phyloP scores from a whole-genome alignment of 805 yeast genomes.

The Starmerella riodocensis region DNA sequence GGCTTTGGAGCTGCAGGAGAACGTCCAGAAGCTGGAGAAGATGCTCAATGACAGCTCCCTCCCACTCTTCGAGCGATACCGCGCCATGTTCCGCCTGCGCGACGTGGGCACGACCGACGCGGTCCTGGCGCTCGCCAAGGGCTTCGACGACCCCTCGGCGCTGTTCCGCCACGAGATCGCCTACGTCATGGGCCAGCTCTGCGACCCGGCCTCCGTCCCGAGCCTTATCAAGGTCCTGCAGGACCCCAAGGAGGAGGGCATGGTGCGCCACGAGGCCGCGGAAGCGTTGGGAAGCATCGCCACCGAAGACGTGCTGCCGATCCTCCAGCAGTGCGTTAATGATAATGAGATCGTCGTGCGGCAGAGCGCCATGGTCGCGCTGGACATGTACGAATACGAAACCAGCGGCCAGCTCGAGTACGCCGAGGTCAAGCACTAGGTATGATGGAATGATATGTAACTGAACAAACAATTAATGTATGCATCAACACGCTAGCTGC shows the following conservation, averaged over 20 bases:
- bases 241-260: conserved; percentile 73
- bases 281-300: conserved; percentile 97
- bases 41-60: conserved; percentile 62
- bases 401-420: conserved; percentile 72
- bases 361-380: conserved; percentile 92
- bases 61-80: conserved; percentile 83
- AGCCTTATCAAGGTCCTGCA: conserved; percentile 69
- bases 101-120: conserved; percentile 92
- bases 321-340: conserved; percentile 60
- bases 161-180: conserved; percentile 96
- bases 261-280: conserved; percentile 99
- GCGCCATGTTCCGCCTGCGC: conserved; percentile 96
- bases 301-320: conserved; percentile 86
- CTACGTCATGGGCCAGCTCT: conserved; percentile 92
- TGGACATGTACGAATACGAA: conserved; percentile 96
- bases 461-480: not conserved
- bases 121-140: conserved; percentile 77
- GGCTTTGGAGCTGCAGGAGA: conserved; percentile 44
- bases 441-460: not conserved
- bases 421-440: conserved; percentile 31
- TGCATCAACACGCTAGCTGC: too few species aligned
- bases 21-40: conserved; percentile 50
- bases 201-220: conserved; percentile 87
- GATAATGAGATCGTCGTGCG: conserved; percentile 85
- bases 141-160: conserved; percentile 82